Evolutionary conservation across 345 rosid genomes (phyloP).

Genomic region (Pelargonium nanum): DNA sequence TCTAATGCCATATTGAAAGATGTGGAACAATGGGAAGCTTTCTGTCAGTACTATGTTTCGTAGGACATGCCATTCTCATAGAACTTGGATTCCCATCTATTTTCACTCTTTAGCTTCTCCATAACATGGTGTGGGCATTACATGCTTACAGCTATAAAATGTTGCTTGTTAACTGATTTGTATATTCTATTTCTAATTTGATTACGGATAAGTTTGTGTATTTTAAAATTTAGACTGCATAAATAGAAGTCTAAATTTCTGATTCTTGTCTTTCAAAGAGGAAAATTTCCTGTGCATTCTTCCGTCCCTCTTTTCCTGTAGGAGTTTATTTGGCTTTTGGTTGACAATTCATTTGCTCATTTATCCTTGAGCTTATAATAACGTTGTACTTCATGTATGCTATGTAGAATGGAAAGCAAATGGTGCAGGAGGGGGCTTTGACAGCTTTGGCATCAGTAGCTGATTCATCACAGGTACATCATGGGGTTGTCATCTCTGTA

Average conservation of each 20-base stretch:
- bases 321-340: not conserved
- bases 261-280: too few relatives aligned
- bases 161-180: not conserved
- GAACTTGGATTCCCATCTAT: too few relatives aligned
- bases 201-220: not conserved
- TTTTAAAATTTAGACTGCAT: not conserved
- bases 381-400: not conserved
- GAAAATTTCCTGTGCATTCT: too few relatives aligned
- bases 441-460: slow-evolving; percentile 99
- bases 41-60: too few relatives aligned
- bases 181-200: not conserved
- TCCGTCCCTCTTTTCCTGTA: too few relatives aligned
- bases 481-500: not conserved
- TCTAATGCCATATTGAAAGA: too few relatives aligned
- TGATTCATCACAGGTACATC: slow-evolving; percentile 89
- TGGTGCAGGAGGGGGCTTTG: slow-evolving; percentile 99
- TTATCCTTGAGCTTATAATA: not conserved
- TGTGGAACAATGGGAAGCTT: too few relatives aligned
- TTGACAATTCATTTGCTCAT: not conserved
- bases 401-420: slow-evolving; percentile 87
- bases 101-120: too few relatives aligned
- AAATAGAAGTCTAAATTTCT: too few relatives aligned
- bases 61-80: too few relatives aligned
- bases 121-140: too few relatives aligned
- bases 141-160: not conserved